Percentiles rank a stretch among this genome's conserved stretches.
These are phyloP conservation scores for Castanopsis chinensis DNA, from an alignment of 306 rosid species.

Conservation along the genomic window DNA sequence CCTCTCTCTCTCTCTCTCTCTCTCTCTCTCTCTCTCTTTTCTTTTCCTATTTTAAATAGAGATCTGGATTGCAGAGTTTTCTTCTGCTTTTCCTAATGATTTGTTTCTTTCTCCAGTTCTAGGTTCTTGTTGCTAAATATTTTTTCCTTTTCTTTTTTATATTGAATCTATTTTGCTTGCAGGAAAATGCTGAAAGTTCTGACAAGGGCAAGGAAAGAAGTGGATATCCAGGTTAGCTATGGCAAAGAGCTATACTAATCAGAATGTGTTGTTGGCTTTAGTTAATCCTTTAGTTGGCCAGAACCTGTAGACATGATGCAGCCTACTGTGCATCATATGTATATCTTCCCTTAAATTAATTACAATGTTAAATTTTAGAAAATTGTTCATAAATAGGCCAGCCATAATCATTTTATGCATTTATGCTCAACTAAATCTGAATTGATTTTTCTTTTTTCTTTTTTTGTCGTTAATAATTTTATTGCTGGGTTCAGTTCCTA, in stretches of 20 bases:
- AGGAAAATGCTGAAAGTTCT: conserved; percentile 58
- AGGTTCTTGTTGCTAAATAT: conserved; percentile 7
- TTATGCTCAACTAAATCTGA: not conserved
- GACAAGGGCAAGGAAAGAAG: conserved; percentile 33
- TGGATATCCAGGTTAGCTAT: conserved; percentile 44
- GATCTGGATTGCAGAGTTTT: conserved; percentile 1
- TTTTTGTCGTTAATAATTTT: not conserved
- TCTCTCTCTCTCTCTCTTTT: not conserved
- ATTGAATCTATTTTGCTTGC: conserved; percentile 21
- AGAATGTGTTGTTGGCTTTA: conserved; percentile 7
- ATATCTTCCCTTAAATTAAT: not conserved
- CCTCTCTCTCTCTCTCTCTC: not conserved
- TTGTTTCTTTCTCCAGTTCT: not conserved
- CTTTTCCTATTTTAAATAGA: not conserved
- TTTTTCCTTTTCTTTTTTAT: conserved; percentile 15
- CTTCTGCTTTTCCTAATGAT: not conserved
- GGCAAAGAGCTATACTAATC: not conserved
- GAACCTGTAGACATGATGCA: not conserved
- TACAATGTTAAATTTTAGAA: not conserved
- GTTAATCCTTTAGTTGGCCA: not conserved
- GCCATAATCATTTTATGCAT: not conserved
- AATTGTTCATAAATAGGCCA: not conserved
- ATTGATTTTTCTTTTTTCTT: not conserved
- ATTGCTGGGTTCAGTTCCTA: conserved; percentile 42
- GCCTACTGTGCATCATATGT: not conserved